Percentiles rank a stretch among this genome's conserved stretches.
Evolutionary conservation across 2,329 filamentous ascomycete genomes (phyloP).

Genomic region (Fonsecaea multimorphosa): DNA sequence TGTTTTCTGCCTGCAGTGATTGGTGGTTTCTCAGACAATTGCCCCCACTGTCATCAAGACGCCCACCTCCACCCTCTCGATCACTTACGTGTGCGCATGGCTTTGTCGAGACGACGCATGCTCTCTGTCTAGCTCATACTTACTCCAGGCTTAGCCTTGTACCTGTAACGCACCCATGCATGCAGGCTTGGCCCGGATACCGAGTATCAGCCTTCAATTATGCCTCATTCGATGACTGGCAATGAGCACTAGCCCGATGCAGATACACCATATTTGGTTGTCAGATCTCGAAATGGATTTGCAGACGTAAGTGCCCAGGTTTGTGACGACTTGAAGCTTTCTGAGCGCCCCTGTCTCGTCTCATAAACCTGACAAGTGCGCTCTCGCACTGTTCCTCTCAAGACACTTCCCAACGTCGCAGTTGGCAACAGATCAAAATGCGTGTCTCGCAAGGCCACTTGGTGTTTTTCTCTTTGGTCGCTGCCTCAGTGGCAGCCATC

Average conservation of each 20-base stretch:
- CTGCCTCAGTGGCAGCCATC: neutral
- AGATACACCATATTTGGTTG: neutral
- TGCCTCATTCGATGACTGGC: neutral
- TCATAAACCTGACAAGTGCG: neutral
- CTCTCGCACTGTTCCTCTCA: neutral
- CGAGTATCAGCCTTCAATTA: neutral
- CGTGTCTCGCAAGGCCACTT: neutral
- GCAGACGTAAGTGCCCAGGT: neutral
- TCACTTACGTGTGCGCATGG: neutral
- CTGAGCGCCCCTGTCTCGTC: neutral
- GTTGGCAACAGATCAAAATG: neutral
- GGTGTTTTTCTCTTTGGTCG: neutral
- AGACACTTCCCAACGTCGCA: neutral
- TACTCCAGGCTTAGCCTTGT: neutral
- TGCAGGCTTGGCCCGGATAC: neutral
- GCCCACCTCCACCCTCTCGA: neutral
- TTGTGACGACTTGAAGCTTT: neutral
- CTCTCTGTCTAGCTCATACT: neutral
- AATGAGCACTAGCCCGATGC: neutral
- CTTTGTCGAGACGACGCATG: neutral
- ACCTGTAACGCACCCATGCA: neutral
- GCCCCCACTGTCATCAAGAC: conserved; percentile 1
- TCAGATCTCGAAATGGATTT: neutral
- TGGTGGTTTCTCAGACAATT: neutral
- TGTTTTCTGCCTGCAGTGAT: neutral